These are phyloP conservation scores for Penicillium macrosclerotiorum DNA, from an alignment of 495 filamentous ascomycete genomes.

Conservation along the genomic window DNA sequence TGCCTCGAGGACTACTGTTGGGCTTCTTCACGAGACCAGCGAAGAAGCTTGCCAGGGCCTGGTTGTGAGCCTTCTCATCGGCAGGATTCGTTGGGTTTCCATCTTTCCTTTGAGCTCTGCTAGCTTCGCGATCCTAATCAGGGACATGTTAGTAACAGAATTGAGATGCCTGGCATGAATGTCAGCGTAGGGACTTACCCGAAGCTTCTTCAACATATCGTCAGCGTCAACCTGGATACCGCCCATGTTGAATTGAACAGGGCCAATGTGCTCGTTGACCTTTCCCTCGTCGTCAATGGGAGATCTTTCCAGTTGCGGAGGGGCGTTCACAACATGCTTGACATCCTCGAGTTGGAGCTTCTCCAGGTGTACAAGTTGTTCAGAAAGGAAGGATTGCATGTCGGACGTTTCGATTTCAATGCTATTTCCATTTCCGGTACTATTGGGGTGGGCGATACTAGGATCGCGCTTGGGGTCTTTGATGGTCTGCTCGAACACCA, in stretches of 20 bases:
- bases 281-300: constrained; percentile 52
- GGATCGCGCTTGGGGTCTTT: constrained; percentile 64
- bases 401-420: constrained; percentile 71
- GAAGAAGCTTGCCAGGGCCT: constrained; percentile 68
- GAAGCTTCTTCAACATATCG: constrained; percentile 85
- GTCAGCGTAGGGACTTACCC: constrained; percentile 50
- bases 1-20: constrained; percentile 41
- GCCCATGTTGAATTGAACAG: constrained; percentile 95
- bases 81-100: constrained; percentile 28
- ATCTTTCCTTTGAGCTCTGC: constrained; percentile 48
- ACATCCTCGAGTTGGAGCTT: constrained; percentile 63
- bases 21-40: constrained; percentile 61
- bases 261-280: constrained; percentile 87
- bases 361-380: constrained; percentile 72
- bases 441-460: constrained; percentile 45
- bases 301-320: constrained; percentile 45
- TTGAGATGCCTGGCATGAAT: no score
- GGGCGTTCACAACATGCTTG: constrained; percentile 49
- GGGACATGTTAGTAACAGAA: constrained; percentile 12
- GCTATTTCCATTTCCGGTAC: constrained; percentile 42
- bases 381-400: constrained; percentile 73
- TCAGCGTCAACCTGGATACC: constrained; percentile 97
- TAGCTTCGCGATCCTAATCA: constrained; percentile 54
- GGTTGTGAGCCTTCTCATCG: constrained; percentile 63
- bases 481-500: constrained; percentile 77